Evolutionary conservation across 306 rosid species (phyloP).

Genomic region (Coriaria nepalensis): DNA sequence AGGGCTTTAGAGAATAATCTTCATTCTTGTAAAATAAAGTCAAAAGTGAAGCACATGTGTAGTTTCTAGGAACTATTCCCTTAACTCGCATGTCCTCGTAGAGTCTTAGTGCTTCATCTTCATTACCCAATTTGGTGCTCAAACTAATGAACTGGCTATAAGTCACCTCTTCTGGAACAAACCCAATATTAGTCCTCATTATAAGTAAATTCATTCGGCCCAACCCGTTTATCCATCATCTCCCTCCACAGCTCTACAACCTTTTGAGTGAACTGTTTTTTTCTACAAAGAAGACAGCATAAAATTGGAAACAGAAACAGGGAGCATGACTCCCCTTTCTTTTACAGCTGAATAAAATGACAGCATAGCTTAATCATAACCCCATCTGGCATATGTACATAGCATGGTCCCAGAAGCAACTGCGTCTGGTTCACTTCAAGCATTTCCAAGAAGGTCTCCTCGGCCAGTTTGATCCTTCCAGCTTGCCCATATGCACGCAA

Average conservation of each 20-base stretch:
- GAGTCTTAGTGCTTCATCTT: conserved; percentile 40
- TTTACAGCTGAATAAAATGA: conserved; percentile 74
- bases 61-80: conserved; percentile 60
- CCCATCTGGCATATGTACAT: conserved; percentile 95
- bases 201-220: conserved; percentile 52
- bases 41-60: conserved; percentile 82
- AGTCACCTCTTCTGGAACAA: conserved; percentile 74
- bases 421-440: conserved; percentile 85
- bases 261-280: conserved; percentile 58
- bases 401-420: conserved; percentile 95
- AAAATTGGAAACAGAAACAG: conserved; percentile 76
- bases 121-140: conserved; percentile 46
- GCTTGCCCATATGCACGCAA: conserved; percentile 76
- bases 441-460: conserved; percentile 91
- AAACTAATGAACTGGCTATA: conserved; percentile 58
- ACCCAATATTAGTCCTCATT: conserved; percentile 39
- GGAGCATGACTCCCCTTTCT: conserved; percentile 41
- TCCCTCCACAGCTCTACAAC: conserved; percentile 61
- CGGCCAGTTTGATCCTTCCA: conserved; percentile 80
- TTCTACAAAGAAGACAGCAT: conserved; percentile 95
- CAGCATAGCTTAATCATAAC: conserved; percentile 75
- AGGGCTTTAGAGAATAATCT: conserved; percentile 83
- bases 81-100: conserved; percentile 60
- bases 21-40: conserved; percentile 67
- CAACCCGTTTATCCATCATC: conserved; percentile 41